Evolutionary conservation across 805 yeast genomes (phyloP).

Genomic region (Cyberlindnera suaveolens): DNA sequence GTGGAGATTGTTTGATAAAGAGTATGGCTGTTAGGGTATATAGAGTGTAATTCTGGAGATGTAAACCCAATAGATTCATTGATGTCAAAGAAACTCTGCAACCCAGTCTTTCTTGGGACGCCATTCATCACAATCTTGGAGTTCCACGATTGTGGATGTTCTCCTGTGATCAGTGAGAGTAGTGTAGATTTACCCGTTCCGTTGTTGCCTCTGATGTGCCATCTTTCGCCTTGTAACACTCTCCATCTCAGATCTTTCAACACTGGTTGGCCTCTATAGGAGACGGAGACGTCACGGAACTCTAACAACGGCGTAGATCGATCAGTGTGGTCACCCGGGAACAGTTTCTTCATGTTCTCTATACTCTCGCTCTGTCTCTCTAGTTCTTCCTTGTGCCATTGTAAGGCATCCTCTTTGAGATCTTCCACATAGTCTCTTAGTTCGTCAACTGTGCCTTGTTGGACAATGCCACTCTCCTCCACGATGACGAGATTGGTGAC

Average conservation of each 20-base stretch:
- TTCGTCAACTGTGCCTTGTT: slow-evolving; percentile 38
- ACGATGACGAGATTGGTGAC: slow-evolving; percentile 64
- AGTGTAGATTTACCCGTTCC: slow-evolving; percentile 94
- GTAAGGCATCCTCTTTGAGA: slow-evolving; percentile 16
- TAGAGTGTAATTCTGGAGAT: slow-evolving; percentile 88
- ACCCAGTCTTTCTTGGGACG: slow-evolving; percentile 65
- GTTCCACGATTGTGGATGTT: slow-evolving; percentile 96
- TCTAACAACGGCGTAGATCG: slow-evolving; percentile 32
- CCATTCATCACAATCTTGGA: slow-evolving; percentile 59
- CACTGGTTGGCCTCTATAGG: slow-evolving; percentile 57
- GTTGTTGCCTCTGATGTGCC: slow-evolving; percentile 87
- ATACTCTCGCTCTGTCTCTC: slow-evolving; percentile 12
- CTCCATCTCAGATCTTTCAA: slow-evolving; percentile 59
- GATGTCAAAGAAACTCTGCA: slow-evolving; percentile 67
- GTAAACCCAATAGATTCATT: slow-evolving; percentile 78
- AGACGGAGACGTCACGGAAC: slow-evolving; percentile 56
- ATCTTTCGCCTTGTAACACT: slow-evolving; percentile 64
- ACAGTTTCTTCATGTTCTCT: slow-evolving; percentile 13
- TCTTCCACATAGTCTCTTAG: slow-evolving; percentile 20
- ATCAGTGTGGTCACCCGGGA: slow-evolving; percentile 7
- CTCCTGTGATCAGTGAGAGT: slow-evolving; percentile 79
- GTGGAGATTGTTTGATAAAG: slow-evolving; percentile 58
- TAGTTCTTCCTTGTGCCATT: slow-evolving; percentile 7
- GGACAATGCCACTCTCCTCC: slow-evolving; percentile 44
- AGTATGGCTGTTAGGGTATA: slow-evolving; percentile 59